Percentiles rank a stretch among this genome's conserved stretches.
These are phyloP conservation scores for Bacidia gigantensis DNA, from an alignment of 495 filamentous ascomycete species.

Conservation along the genomic window DNA sequence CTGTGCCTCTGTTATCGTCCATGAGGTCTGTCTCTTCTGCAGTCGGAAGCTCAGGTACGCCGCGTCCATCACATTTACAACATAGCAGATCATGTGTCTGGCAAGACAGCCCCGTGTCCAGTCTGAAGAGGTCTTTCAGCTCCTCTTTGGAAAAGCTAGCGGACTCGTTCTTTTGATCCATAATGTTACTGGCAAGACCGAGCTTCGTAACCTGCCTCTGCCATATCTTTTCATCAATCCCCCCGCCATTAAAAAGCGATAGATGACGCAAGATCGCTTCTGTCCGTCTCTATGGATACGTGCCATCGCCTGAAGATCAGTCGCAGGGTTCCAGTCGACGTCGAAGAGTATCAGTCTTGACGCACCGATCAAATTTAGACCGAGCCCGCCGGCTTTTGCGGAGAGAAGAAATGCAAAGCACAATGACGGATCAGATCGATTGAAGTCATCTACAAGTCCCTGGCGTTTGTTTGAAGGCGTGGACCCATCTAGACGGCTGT, in stretches of 20 bases:
- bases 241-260: slow-evolving; percentile 61
- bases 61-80: slow-evolving; percentile 52
- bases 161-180: slow-evolving; percentile 44
- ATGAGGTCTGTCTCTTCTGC: slow-evolving; percentile 12
- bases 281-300: slow-evolving; percentile 71
- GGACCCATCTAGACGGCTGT: slow-evolving; percentile 59
- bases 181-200: slow-evolving; percentile 52
- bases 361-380: slow-evolving; percentile 67
- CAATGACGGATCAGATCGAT: slow-evolving; percentile 38
- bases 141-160: slow-evolving; percentile 55
- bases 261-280: slow-evolving; percentile 56
- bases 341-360: slow-evolving; percentile 67
- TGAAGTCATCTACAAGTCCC: slow-evolving; percentile 64
- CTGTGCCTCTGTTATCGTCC: slow-evolving; percentile 23
- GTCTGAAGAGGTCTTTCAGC: slow-evolving; percentile 54
- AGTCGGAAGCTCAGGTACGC: slow-evolving; percentile 22
- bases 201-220: slow-evolving; percentile 69
- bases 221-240: slow-evolving; percentile 72
- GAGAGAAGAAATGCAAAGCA: slow-evolving; percentile 70
- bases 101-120: slow-evolving; percentile 44
- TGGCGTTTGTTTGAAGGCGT: slow-evolving; percentile 59
- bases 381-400: slow-evolving; percentile 62
- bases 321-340: slow-evolving; percentile 74
- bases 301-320: slow-evolving; percentile 76
- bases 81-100: slow-evolving; percentile 61